Conservation (phyloP, 2,329 filamentous ascomycete genomes). For the Aspergillus fijiensis region DNA sequence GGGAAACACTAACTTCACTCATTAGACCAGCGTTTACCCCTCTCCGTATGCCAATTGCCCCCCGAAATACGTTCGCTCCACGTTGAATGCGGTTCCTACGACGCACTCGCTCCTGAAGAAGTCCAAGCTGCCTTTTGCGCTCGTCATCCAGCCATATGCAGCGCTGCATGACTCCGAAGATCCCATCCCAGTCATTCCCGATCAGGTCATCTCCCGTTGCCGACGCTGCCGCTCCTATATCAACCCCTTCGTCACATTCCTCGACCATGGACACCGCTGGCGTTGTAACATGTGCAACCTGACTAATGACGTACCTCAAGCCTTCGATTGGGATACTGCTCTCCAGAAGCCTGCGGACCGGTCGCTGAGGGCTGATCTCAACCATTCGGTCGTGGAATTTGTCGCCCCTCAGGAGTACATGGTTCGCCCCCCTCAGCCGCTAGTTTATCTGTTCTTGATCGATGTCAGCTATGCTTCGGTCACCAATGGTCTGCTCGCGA, state of each 20-base stretch:
- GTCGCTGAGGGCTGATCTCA: conserved; percentile 89
- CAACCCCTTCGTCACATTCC: conserved; percentile 93
- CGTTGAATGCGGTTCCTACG: conserved; percentile 88
- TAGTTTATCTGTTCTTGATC: conserved; percentile 93
- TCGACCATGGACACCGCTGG: conserved; percentile 97
- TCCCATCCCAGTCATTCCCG: conserved; percentile 83
- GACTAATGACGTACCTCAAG: conserved; percentile 98
- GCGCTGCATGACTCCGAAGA: conserved; percentile 92
- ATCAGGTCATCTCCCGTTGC: conserved; percentile 96
- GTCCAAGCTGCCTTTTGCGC: conserved; percentile 89
- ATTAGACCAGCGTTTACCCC: conserved; percentile 80
- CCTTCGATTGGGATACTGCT: conserved; percentile 95
- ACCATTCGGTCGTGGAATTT: conserved; percentile 96
- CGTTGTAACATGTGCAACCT: conserved; percentile 99
- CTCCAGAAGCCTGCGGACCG: conserved; percentile 88
- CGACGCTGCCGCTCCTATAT: conserved; percentile 95
- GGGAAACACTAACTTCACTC: conserved; percentile 41
- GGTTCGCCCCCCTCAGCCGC: conserved; percentile 92
- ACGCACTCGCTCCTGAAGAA: conserved; percentile 94
- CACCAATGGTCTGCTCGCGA: conserved; percentile 86
- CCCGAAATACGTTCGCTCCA: conserved; percentile 91
- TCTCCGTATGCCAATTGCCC: conserved; percentile 90
- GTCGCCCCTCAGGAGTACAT: conserved; percentile 99
- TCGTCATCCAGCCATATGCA: conserved; percentile 94
- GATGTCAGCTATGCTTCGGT: conserved; percentile 91